A percentile compares a stretch with the other conserved stretches of the same genome.
phyloP scores from a whole-genome alignment of 371 early-diverging fungal genomes.

The Umbelopsis sp. region DNA sequence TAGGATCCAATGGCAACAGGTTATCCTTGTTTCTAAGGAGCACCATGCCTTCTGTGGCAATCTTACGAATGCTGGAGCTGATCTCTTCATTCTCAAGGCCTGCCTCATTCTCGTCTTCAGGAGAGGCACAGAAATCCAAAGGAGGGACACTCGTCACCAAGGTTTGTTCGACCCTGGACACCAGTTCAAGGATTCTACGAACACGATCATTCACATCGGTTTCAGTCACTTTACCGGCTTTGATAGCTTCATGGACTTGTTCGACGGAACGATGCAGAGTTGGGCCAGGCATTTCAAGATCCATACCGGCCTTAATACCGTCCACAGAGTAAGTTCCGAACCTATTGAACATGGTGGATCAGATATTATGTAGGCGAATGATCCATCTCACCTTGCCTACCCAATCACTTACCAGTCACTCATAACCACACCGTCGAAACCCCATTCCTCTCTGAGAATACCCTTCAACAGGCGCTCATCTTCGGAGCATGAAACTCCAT shows the following conservation, averaged over 20 bases:
- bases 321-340: neutral
- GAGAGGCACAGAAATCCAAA: neutral
- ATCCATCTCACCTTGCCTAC: neutral
- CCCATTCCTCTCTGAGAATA: slow-evolving; percentile 43
- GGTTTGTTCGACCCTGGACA: neutral
- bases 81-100: slow-evolving; percentile 4
- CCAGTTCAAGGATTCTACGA: neutral
- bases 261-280: neutral
- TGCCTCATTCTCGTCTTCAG: neutral
- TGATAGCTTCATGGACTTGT: neutral
- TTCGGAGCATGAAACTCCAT: neutral
- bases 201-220: neutral
- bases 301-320: slow-evolving; percentile 3
- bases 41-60: slow-evolving; percentile 37
- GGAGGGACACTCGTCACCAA: neutral
- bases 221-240: neutral
- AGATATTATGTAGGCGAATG: neutral
- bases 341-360: neutral
- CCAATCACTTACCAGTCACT: neutral
- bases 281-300: slow-evolving; percentile 19
- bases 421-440: slow-evolving; percentile 30
- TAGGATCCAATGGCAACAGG: slow-evolving; percentile 22
- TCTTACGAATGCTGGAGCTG: slow-evolving; percentile 21
- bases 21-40: slow-evolving; percentile 35
- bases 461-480: slow-evolving; percentile 31